Conservation (phyloP, 1,284 basidiomycete species). For the Earliella scabrosa region DNA sequence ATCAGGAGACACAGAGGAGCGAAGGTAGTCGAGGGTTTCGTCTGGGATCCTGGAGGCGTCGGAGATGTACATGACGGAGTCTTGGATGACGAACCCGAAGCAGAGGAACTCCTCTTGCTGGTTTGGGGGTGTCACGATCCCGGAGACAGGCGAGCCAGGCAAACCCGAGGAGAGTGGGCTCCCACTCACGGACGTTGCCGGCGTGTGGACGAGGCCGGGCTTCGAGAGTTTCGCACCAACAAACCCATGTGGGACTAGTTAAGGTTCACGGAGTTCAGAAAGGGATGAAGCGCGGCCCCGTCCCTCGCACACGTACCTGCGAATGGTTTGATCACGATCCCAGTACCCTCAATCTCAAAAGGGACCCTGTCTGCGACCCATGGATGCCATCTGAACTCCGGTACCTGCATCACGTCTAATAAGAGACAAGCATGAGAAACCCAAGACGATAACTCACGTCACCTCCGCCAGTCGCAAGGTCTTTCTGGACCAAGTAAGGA, state of each 20-base stretch:
- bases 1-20: constrained; percentile 32
- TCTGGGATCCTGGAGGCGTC: constrained; percentile 79
- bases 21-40: constrained; percentile 61
- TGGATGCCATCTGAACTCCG: constrained; percentile 76
- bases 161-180: constrained; percentile 49
- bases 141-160: constrained; percentile 27
- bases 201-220: constrained; percentile 40
- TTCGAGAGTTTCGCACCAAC: constrained; percentile 5
- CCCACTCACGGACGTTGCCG: constrained; percentile 33
- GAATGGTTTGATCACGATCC: constrained; percentile 68
- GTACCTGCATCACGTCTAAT: constrained; percentile 51
- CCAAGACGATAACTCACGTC: constrained; percentile 52
- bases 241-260: constrained; percentile 3
- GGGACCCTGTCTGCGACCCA: constrained; percentile 67
- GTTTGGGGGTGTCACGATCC: constrained; percentile 16
- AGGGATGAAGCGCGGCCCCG: neutral
- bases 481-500: constrained; percentile 77
- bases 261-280: constrained; percentile 5
- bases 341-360: constrained; percentile 69
- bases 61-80: constrained; percentile 70
- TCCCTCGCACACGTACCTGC: constrained; percentile 46
- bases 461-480: constrained; percentile 79
- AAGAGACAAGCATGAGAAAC: constrained; percentile 2
- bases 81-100: constrained; percentile 75
- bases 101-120: constrained; percentile 51